Conservation (phyloP, 2,329 filamentous ascomycete species). For the Aspergillus carbonarius region DNA sequence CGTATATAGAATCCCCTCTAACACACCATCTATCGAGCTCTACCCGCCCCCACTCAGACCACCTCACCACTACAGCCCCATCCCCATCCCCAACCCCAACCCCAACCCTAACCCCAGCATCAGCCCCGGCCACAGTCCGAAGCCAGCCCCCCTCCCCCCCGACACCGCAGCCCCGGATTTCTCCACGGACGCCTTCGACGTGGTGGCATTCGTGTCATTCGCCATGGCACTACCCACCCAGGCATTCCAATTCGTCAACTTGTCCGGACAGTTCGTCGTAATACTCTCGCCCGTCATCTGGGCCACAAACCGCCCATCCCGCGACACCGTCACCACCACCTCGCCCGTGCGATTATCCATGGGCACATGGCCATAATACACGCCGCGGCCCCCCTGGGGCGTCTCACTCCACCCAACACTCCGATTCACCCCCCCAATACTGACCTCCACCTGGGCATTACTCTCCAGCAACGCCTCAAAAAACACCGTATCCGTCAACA, state of each 20-base stretch:
- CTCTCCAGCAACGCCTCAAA: constrained; percentile 37
- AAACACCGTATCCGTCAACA: constrained; percentile 25
- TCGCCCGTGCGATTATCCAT: constrained; percentile 25
- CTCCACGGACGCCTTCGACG: neutral
- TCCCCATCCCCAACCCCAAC: neutral
- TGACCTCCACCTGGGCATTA: constrained; percentile 30
- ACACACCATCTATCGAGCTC: no score
- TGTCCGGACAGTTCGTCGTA: constrained; percentile 20
- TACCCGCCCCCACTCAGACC: neutral
- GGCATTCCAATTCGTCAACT: constrained; percentile 38
- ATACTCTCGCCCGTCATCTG: constrained; percentile 26
- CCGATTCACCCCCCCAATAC: constrained; percentile 29
- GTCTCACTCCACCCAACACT: constrained; percentile 25
- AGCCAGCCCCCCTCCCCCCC: neutral
- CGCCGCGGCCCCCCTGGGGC: constrained; percentile 30
- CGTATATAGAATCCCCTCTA: no score
- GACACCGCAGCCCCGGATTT: neutral
- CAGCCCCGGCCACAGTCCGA: neutral
- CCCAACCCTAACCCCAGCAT: neutral
- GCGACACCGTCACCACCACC: constrained; percentile 27
- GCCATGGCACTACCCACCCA: constrained; percentile 32
- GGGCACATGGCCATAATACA: constrained; percentile 34
- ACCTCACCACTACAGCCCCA: neutral
- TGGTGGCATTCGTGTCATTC: neutral
- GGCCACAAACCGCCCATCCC: constrained; percentile 21